A percentile compares a stretch with the other conserved stretches of the same genome.
Conservation (phyloP, 768 basidiomycete genomes). For the Podaxis sp. region DNA sequence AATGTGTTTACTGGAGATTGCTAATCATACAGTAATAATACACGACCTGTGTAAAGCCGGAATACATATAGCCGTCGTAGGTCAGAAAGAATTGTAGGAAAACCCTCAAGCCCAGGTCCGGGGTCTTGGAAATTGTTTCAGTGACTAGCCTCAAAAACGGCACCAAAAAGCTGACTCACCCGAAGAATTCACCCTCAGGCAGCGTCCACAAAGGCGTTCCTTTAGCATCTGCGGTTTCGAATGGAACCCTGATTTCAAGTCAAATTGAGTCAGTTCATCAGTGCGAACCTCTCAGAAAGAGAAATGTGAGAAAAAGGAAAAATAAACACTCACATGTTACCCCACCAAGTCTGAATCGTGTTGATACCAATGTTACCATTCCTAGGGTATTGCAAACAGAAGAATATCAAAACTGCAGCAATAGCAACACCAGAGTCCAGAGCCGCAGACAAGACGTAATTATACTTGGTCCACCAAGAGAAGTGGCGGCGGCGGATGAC, state of each 20-base stretch:
- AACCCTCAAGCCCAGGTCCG: constrained; percentile 21
- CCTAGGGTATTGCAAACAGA: constrained; percentile 61
- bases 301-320: constrained; percentile 15
- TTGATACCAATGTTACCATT: constrained; percentile 58
- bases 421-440: constrained; percentile 71
- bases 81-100: neutral
- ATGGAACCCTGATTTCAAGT: constrained; percentile 28
- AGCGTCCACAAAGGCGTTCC: constrained; percentile 36
- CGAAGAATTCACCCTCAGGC: constrained; percentile 24
- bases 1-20: neutral
- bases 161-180: constrained; percentile 13
- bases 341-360: constrained; percentile 69
- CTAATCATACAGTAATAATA: neutral
- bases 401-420: constrained; percentile 54
- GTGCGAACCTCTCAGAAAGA: neutral
- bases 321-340: constrained; percentile 46
- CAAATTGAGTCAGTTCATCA: neutral
- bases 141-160: neutral
- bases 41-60: neutral
- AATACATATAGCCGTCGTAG: neutral
- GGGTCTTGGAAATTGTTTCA: constrained; percentile 18
- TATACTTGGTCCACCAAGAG: constrained; percentile 72
- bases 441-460: constrained; percentile 71
- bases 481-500: constrained; percentile 58
- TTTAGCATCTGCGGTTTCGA: constrained; percentile 39